Evolutionary conservation across 1,139 yeast genomes (phyloP).

Genomic region (Geotrichum carabidarum): DNA sequence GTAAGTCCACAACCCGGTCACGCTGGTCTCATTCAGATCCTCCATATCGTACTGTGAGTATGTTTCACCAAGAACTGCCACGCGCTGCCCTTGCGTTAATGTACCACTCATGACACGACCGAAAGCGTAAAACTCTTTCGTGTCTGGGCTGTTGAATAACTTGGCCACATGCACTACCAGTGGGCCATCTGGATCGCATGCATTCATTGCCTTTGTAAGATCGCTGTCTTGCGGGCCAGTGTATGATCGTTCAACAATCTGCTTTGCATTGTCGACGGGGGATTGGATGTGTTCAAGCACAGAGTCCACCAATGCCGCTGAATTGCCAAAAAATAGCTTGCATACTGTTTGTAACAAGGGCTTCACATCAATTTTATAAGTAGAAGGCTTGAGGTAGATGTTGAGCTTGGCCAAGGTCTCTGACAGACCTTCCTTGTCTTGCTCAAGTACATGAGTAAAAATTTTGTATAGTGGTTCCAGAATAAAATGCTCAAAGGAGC

Average conservation of each 20-base stretch:
- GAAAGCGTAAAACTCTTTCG: slow-evolving; percentile 45
- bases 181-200: slow-evolving; percentile 42
- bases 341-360: slow-evolving; percentile 55
- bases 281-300: slow-evolving; percentile 40
- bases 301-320: slow-evolving; percentile 53
- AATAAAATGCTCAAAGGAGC: slow-evolving; percentile 66
- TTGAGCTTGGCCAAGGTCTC: slow-evolving; percentile 42
- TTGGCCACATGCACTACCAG: slow-evolving; percentile 59
- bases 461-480: slow-evolving; percentile 79
- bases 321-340: slow-evolving; percentile 49
- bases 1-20: slow-evolving; percentile 53
- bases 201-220: slow-evolving; percentile 24
- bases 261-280: slow-evolving; percentile 39
- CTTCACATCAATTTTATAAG: slow-evolving; percentile 48
- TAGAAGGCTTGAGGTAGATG: slow-evolving; percentile 32
- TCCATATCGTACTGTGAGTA: slow-evolving; percentile 52
- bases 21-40: slow-evolving; percentile 40
- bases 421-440: slow-evolving; percentile 44
- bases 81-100: slow-evolving; percentile 44
- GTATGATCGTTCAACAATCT: slow-evolving; percentile 28
- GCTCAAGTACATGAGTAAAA: slow-evolving; percentile 55
- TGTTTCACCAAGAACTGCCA: slow-evolving; percentile 56
- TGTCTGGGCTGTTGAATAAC: slow-evolving; percentile 51
- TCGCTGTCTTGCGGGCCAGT: slow-evolving; percentile 31
- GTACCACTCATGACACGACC: slow-evolving; percentile 62